These are phyloP conservation scores for Coemansia sp. DNA, from an alignment of 192 early-diverging fungal genomes.

Conservation along the genomic window DNA sequence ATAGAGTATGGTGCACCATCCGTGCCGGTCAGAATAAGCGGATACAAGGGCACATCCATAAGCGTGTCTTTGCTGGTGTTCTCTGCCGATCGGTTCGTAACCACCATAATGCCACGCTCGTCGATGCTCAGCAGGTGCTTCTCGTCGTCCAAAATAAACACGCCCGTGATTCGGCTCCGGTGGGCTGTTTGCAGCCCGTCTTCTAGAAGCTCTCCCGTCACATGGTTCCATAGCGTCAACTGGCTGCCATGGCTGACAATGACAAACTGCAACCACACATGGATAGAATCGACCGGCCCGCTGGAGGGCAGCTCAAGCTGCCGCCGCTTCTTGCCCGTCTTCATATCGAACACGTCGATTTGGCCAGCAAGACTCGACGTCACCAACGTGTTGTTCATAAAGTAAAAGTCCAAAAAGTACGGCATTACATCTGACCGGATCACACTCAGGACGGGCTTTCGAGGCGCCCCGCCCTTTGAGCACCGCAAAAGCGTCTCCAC, in stretches of 20 bases:
- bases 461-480: conserved; percentile 15
- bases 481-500: conserved; percentile 19
- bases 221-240: conserved; percentile 47
- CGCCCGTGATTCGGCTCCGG: conserved; percentile 26
- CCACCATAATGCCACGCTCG: conserved; percentile 30
- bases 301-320: conserved; percentile 2
- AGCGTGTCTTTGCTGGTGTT: conserved; percentile 23
- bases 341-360: conserved; percentile 42
- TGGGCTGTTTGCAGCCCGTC: conserved; percentile 34
- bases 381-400: conserved; percentile 21
- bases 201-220: conserved; percentile 34
- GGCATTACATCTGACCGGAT: conserved; percentile 21
- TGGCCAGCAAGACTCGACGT: conserved; percentile 13
- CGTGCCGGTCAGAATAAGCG: conserved; percentile 36
- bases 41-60: conserved; percentile 45
- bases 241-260: conserved; percentile 36
- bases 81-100: conserved; percentile 25
- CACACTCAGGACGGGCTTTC: conserved; percentile 5
- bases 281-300: conserved; percentile 11
- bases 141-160: conserved; percentile 51
- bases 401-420: conserved; percentile 39
- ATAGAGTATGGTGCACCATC: conserved; percentile 49
- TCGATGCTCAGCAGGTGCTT: conserved; percentile 44
- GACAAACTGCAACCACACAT: conserved; percentile 48
- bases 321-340: conserved; percentile 16